Percentiles rank a stretch among this genome's conserved stretches.
Conservation (phyloP, 176 grass and related monocot species). For the Ananas comosus region DNA sequence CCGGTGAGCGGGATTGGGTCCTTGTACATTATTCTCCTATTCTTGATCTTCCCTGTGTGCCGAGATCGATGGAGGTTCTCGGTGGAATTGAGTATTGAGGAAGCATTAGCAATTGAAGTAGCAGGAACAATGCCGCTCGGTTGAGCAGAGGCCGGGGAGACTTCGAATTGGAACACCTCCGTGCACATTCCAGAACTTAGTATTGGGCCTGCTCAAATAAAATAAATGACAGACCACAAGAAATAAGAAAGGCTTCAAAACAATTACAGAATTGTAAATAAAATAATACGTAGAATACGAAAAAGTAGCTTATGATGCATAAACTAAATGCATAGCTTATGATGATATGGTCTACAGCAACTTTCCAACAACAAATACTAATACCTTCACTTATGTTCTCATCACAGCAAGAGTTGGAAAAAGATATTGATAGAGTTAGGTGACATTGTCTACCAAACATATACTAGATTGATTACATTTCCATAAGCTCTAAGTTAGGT, state of each 20-base stretch:
- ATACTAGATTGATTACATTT: no score
- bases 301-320: no score
- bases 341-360: no score
- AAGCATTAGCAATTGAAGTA: conserved; percentile 45
- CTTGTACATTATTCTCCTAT: conserved; percentile 75
- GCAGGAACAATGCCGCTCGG: conserved; percentile 53
- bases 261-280: not conserved
- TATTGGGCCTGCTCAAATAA: conserved; percentile 54
- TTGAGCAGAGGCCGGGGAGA: conserved; percentile 35
- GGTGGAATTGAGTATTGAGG: conserved; percentile 42
- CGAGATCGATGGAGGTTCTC: conserved; percentile 32
- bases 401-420: no score
- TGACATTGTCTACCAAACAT: no score
- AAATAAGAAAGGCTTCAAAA: conserved; percentile 13
- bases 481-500: no score
- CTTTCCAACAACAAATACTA: no score
- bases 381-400: no score
- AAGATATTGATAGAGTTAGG: no score
- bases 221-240: conserved; percentile 13
- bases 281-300: no score
- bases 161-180: conserved; percentile 90
- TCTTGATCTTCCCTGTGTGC: conserved; percentile 43
- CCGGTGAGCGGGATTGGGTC: conserved; percentile 71
- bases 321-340: no score
- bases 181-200: conserved; percentile 94